Base-by-base conservation (phyloP, 768 basidiomycete species). In the Candolleomyces eurysporus region DNA sequence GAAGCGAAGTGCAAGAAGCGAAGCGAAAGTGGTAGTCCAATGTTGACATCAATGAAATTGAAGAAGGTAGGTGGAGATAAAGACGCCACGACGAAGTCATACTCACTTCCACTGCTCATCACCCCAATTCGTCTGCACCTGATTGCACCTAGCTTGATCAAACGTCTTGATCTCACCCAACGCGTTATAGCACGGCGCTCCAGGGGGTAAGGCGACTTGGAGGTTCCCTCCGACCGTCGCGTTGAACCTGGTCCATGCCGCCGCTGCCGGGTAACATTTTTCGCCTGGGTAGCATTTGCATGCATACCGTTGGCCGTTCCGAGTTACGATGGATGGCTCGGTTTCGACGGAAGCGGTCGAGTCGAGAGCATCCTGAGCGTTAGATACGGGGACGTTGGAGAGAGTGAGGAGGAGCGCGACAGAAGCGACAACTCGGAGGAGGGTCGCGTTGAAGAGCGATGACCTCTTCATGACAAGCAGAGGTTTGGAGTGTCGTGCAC, bases 221-320 rank as follows among this genome's bases (percentile, higher is more conserved):
- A 65, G 58, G 40, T 62, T 62, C 30, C 64, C 61, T n/a, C 42
- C 55, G 11, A 65, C 61, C 16, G 64, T 60, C 5, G 46, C n/a
- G 49, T 65, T 65, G 8, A 65, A 54, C 40, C 9, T 16, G 5
- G 43, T 9, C 64, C 64, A 65, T 11, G n/a, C 31, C 7, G 19
- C 7, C 8, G 39, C 9, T 2, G 9, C n/a, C 6, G 64, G 64
- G 40, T 59, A 65, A 32, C 61, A 62, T 3, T 14, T 39, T 4
- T 62, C 64, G 5, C 61, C 61, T 22, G 43, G 52, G 49, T 62
- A 62, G 43, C 61, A 65, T 45, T 65, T 65, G 55, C 64, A 65
- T 19, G 39, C 36, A 31, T 65, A 65, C 39, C 43, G 31, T 26
- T 56, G n/a, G 10, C 53, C 45, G 7, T 42, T 36, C 13, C 53